Percentiles rank a stretch among this genome's conserved stretches.
Conservation (phyloP, 371 early-diverging fungal species). For the Mortierella sp. region DNA sequence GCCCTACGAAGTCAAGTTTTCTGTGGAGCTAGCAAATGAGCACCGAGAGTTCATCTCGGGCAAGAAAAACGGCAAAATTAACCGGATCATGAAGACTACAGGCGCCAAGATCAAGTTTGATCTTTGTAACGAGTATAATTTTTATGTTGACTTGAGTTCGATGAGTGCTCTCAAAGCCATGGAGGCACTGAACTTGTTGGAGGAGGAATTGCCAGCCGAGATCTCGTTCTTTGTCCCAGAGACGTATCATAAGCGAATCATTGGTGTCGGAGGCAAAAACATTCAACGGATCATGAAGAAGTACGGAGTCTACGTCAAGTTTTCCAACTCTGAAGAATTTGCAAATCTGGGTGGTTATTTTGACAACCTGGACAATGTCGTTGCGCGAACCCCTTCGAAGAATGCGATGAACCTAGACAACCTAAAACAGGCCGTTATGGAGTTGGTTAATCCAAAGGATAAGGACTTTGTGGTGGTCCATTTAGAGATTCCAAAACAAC, state of each 20-base stretch:
- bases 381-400: constrained; percentile 90
- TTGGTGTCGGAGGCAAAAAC: constrained; percentile 94
- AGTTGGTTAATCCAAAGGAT: constrained; percentile 71
- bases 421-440: constrained; percentile 78
- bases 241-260: constrained; percentile 92
- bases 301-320: constrained; percentile 95
- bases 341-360: constrained; percentile 81
- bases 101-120: constrained; percentile 71
- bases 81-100: constrained; percentile 87
- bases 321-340: constrained; percentile 85
- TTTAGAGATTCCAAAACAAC: constrained; percentile 57
- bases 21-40: constrained; percentile 81
- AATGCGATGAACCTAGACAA: constrained; percentile 76
- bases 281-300: constrained; percentile 97
- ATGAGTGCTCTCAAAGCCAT: constrained; percentile 65
- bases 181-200: constrained; percentile 76
- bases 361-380: constrained; percentile 86
- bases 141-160: constrained; percentile 77
- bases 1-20: constrained; percentile 52
- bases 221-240: constrained; percentile 91
- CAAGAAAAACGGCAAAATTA: constrained; percentile 95
- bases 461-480: constrained; percentile 56
- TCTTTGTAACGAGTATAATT: constrained; percentile 77
- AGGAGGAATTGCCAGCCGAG: constrained; percentile 89
- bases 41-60: constrained; percentile 93